These are phyloP conservation scores for Aspergillus intermedius DNA, from an alignment of 2,329 filamentous ascomycete species.

Conservation along the genomic window DNA sequence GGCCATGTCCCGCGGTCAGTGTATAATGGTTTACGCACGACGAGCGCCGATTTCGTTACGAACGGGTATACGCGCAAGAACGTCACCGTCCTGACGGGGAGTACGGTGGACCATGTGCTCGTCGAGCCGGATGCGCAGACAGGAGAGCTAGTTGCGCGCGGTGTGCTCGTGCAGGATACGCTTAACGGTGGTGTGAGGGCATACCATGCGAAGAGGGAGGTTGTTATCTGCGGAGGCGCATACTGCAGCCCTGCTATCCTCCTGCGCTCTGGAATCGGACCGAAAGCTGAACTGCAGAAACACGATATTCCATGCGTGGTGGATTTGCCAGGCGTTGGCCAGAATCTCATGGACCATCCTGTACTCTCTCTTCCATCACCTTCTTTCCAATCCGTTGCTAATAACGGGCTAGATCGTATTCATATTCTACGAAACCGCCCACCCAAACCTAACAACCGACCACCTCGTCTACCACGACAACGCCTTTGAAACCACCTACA, in stretches of 20 bases:
- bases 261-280: slow-evolving; percentile 49
- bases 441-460: slow-evolving; percentile 50
- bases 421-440: slow-evolving; percentile 55
- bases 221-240: slow-evolving; percentile 45
- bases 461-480: slow-evolving; percentile 51
- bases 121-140: slow-evolving; percentile 28
- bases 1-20: slow-evolving; percentile 51
- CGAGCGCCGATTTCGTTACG: slow-evolving; percentile 49
- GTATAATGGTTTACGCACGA: slow-evolving; percentile 47
- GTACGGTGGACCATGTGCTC: slow-evolving; percentile 48
- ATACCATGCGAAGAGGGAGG: slow-evolving; percentile 41
- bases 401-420: slow-evolving; percentile 45
- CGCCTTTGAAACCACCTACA: slow-evolving; percentile 46
- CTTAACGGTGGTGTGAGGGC: slow-evolving; percentile 29
- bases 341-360: slow-evolving; percentile 50
- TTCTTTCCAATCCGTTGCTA: not conserved
- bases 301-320: slow-evolving; percentile 41
- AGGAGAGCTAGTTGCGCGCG: slow-evolving; percentile 38
- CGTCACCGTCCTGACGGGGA: slow-evolving; percentile 44
- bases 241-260: slow-evolving; percentile 49
- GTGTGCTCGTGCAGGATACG: slow-evolving; percentile 14
- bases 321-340: slow-evolving; percentile 47
- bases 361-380: slow-evolving; percentile 18
- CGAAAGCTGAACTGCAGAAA: slow-evolving; percentile 36
- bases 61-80: slow-evolving; percentile 40